Conservation (phyloP, 2,329 filamentous ascomycete genomes). For the Fusarium secorum region DNA sequence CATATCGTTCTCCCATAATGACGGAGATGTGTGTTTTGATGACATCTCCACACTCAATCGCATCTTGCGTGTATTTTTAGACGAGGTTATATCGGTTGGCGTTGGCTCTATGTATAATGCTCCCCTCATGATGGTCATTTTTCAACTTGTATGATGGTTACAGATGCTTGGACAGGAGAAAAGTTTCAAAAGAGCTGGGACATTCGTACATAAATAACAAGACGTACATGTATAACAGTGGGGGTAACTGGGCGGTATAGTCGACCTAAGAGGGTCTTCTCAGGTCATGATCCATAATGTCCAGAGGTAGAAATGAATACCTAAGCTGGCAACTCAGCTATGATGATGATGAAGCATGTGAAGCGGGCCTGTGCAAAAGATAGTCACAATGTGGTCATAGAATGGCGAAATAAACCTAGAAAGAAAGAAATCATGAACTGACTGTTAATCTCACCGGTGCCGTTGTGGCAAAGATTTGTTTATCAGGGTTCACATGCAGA, state of each 20-base stretch:
- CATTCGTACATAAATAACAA: slow-evolving; percentile 34
- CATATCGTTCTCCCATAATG: slow-evolving; percentile 10
- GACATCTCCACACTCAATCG: slow-evolving; percentile 10
- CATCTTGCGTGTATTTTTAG: slow-evolving; percentile 48
- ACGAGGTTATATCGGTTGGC: slow-evolving; percentile 43
- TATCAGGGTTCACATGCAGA: background rate
- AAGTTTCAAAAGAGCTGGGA: slow-evolving; percentile 33
- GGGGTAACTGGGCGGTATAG: slow-evolving; percentile 1
- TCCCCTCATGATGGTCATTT: slow-evolving; percentile 53
- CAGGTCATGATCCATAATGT: slow-evolving; percentile 1
- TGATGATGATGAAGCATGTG: slow-evolving; percentile 1
- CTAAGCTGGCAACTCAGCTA: slow-evolving; percentile 18
- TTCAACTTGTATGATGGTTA: slow-evolving; percentile 29
- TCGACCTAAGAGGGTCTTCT: slow-evolving; percentile 1
- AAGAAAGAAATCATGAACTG: background rate
- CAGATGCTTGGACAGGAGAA: slow-evolving; percentile 33
- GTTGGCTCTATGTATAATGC: slow-evolving; percentile 55
- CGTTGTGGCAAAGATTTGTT: background rate
- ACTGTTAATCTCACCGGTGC: background rate
- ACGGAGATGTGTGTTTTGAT: background rate
- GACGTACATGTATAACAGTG: slow-evolving; percentile 39
- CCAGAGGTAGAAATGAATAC: slow-evolving; percentile 8
- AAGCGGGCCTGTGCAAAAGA: background rate
- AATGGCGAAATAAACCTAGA: background rate
- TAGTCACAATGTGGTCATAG: background rate